These are phyloP conservation scores for Babesia gibsoni DNA, from an alignment of 169 alveolate genomes.

Conservation along the genomic window DNA sequence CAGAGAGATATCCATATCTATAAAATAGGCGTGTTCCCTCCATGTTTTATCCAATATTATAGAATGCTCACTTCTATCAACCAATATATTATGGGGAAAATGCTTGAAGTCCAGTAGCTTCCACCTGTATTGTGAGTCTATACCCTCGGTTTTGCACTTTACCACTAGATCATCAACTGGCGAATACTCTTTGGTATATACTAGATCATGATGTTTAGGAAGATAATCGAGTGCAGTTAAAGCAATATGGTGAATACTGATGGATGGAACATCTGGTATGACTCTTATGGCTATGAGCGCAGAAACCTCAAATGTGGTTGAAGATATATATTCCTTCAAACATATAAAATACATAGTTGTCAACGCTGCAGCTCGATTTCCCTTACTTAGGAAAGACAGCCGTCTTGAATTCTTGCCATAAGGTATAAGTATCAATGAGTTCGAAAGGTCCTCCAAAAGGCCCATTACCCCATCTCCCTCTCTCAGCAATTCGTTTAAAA, in stretches of 20 bases:
- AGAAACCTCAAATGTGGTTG: neutral
- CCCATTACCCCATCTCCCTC: constrained; percentile 12
- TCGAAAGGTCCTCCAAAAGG: constrained; percentile 5
- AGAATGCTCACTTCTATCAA: neutral
- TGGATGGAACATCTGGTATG: constrained; percentile 15
- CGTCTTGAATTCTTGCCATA: constrained; percentile 11
- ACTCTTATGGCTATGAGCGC: constrained; percentile 16
- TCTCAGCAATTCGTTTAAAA: neutral
- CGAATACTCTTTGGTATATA: constrained; percentile 18
- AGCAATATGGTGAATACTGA: neutral
- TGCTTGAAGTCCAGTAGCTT: neutral
- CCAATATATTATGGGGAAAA: neutral
- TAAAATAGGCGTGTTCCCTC: neutral
- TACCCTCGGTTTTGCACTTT: neutral
- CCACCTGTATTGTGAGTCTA: neutral
- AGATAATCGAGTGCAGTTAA: neutral
- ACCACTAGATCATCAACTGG: neutral
- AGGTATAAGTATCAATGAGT: neutral
- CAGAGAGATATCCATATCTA: neutral
- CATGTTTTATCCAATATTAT: neutral
- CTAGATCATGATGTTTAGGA: neutral
- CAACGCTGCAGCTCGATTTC: neutral
- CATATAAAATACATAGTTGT: constrained; percentile 8
- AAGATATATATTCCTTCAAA: neutral
- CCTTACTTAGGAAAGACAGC: constrained; percentile 19